Conservation (phyloP, 371 early-diverging fungal genomes). For the Parasitella parasitica region DNA sequence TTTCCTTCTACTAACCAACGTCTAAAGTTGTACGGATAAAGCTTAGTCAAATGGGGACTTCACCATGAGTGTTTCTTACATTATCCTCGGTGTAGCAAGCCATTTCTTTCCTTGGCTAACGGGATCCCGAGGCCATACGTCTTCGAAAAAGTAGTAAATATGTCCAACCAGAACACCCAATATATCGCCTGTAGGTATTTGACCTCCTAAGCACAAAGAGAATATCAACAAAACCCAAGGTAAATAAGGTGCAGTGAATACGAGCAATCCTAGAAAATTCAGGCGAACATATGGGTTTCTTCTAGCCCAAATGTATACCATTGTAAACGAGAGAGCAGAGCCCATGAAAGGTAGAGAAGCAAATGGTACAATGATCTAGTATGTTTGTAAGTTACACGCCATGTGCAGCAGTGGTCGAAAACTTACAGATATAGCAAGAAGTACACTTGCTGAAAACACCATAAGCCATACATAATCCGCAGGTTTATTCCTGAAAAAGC, state of each 20-base stretch:
- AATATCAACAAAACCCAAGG: constrained; percentile 91
- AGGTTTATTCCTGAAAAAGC: constrained; percentile 83
- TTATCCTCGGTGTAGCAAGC: constrained; percentile 61
- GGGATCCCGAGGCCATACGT: constrained; percentile 87
- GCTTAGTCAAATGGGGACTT: too few species aligned
- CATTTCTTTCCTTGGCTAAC: constrained; percentile 58
- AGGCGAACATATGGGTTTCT: constrained; percentile 85
- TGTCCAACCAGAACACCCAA: constrained; percentile 91
- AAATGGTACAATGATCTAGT: constrained; percentile 69
- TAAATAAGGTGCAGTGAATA: constrained; percentile 89
- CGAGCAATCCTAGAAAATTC: constrained; percentile 87
- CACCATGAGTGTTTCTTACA: constrained; percentile 53
- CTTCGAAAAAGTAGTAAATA: constrained; percentile 91
- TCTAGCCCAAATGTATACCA: constrained; percentile 96
- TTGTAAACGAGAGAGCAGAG: constrained; percentile 78
- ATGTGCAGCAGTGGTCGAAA: background rate
- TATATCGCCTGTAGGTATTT: constrained; percentile 80
- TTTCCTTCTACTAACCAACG: constrained; percentile 26
- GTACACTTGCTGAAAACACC: constrained; percentile 59
- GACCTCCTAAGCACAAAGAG: constrained; percentile 66
- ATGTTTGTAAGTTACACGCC: background rate
- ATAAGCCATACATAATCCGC: constrained; percentile 93
- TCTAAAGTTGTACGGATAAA: constrained; percentile 6
- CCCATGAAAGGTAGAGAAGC: constrained; percentile 82
- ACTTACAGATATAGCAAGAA: constrained; percentile 51